Evolutionary conservation across 768 basidiomycete species (phyloP).

Genomic region (Harrya chromipes): DNA sequence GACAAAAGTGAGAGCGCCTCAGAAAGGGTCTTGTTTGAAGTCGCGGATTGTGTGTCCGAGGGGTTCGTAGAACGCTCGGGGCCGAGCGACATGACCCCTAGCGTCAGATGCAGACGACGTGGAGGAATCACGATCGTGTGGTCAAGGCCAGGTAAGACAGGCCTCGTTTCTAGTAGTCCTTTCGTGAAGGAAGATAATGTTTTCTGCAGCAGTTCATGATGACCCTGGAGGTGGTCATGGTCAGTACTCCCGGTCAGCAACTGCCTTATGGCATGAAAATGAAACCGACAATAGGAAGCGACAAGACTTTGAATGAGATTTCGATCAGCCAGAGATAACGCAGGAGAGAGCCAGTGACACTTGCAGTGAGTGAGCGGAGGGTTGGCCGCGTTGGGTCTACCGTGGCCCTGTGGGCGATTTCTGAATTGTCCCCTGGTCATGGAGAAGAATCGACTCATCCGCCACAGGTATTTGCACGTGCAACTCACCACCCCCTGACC

Average conservation of each 20-base stretch:
- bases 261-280: constrained; percentile 18
- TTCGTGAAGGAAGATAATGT: constrained; percentile 37
- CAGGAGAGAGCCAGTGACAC: constrained; percentile 1
- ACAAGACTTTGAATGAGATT: constrained; percentile 23
- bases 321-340: neutral
- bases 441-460: constrained; percentile 5
- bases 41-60: neutral
- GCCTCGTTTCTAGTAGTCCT: constrained; percentile 17
- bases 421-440: constrained; percentile 14
- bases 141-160: constrained; percentile 53
- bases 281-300: constrained; percentile 31
- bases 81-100: constrained; percentile 68
- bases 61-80: constrained; percentile 3
- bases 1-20: constrained; percentile 44
- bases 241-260: no score
- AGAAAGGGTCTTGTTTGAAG: constrained; percentile 31
- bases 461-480: no score
- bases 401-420: neutral
- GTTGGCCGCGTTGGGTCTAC: constrained; percentile 2
- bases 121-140: constrained; percentile 52
- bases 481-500: no score
- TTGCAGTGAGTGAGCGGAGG: constrained; percentile 27
- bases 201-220: constrained; percentile 37
- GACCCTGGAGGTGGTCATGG: constrained; percentile 31
- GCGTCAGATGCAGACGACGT: constrained; percentile 65